phyloP scores from a whole-genome alignment of 768 basidiomycete species.

The Pholiota microspora region DNA sequence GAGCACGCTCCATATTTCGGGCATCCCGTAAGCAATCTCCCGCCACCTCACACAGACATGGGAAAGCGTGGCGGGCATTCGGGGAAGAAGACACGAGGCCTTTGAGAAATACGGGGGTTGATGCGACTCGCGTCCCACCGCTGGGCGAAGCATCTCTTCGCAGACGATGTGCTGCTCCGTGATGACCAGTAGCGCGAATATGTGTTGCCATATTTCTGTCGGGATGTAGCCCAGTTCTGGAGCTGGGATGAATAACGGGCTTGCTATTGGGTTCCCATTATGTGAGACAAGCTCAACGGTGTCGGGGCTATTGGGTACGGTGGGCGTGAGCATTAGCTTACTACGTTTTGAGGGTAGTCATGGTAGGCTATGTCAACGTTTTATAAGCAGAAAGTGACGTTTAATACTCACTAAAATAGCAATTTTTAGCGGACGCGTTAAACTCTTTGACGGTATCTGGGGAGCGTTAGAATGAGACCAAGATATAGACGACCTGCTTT shows the following conservation, averaged over 20 bases:
- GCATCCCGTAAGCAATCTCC: slow-evolving; percentile 13
- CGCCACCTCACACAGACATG: slow-evolving; percentile 16
- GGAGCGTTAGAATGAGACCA: too few relatives aligned
- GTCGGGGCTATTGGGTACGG: too few relatives aligned
- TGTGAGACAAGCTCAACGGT: too few relatives aligned
- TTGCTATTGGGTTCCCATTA: background rate
- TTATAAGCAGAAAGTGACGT: too few relatives aligned
- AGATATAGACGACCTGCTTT: background rate
- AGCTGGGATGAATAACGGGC: background rate
- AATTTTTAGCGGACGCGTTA: too few relatives aligned
- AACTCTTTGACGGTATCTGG: too few relatives aligned
- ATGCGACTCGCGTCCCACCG: slow-evolving; percentile 1
- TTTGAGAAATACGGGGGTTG: background rate
- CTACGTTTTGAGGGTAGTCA: too few relatives aligned
- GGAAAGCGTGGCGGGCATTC: slow-evolving; percentile 8
- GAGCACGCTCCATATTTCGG: slow-evolving; percentile 16
- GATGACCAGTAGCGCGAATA: slow-evolving; percentile 8
- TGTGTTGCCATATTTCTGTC: slow-evolving; percentile 17
- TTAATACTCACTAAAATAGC: too few relatives aligned
- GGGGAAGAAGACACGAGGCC: slow-evolving; percentile 9
- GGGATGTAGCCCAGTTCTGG: slow-evolving; percentile 5
- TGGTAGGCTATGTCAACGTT: too few relatives aligned
- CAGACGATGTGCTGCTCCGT: slow-evolving; percentile 8
- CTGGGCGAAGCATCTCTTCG: slow-evolving; percentile 10
- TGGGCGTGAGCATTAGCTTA: too few relatives aligned